Evolutionary conservation across 83 land plant genomes (phyloP), one percentile per base, ranked within the genome.

Genomic region (Diphasiastrum complanatum): DNA sequence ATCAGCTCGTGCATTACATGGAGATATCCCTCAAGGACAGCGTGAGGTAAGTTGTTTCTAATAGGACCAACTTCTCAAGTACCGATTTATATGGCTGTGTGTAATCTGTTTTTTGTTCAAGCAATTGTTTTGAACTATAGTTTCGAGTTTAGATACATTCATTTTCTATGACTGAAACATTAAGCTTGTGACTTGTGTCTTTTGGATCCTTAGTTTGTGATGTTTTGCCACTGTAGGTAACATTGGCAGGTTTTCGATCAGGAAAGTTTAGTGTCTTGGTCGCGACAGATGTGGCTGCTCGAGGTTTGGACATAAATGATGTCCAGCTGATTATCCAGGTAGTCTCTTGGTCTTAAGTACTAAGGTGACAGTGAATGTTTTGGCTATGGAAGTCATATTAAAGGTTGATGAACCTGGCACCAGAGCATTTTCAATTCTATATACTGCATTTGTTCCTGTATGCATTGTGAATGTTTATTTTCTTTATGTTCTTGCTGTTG

Each of bases 241-340:
- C 91, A 6, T 80, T 93, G 62, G 59, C 82, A 51, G 96, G 85
- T 36, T 93, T 93, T 46, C 78, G 92, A 41, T 80, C 89, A 0
- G 92, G 86, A 23, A 89, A 84, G 48, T 93, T 93, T 59, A 24
- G 55, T 35, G 76, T 78, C 27, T 71, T 93, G 2, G 99, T 93
- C 29, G 99, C 99, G 4, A 93, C 99, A 6, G 93, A 93, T 84
- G 99, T 93, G 23, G 99, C 92, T 23, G 99, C 99, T 36, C 76
- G 99, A 11, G 99, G 99, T 23, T 62, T 93, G 74, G 99, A 93
- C 63, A 93, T 93, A 43, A 84, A 86, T 77, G 92, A 93, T 76
- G 99, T 93, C 14, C 92, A 89, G 51, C 49, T 93, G 58, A 84
- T 93, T 47, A 82, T 93, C 38, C 99, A 93, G 97, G 97, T 91